Percentiles rank a stretch among this genome's conserved stretches.
Evolutionary conservation across 495 filamentous ascomycete genomes (phyloP).

Genomic region (Daldinia concentrica): DNA sequence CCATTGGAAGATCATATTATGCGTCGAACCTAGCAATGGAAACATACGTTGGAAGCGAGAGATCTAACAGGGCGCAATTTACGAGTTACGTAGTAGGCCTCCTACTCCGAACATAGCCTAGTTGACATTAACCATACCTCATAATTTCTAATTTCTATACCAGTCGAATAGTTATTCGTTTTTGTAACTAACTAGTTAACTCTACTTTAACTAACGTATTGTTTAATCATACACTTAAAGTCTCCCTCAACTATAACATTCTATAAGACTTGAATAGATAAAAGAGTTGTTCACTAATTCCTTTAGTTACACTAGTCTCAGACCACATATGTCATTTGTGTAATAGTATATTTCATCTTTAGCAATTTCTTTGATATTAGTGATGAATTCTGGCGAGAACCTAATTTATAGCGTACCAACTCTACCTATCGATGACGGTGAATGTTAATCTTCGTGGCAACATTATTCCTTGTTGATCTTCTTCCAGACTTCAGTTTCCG

Average conservation of each 20-base stretch:
- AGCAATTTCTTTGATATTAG: conserved; percentile 3
- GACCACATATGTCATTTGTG: not conserved
- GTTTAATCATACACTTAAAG: not conserved
- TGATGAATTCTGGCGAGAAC: conserved; percentile 9
- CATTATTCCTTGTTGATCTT: conserved; percentile 64
- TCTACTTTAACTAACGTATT: not conserved
- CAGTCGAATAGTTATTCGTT: not conserved
- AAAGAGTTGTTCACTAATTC: not conserved
- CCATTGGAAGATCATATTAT: conserved; percentile 40
- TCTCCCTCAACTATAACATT: conserved; percentile 3
- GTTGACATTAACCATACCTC: not conserved
- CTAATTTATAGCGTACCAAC: conserved; percentile 8
- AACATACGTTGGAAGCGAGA: conserved; percentile 25
- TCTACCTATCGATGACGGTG: not conserved
- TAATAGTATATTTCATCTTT: not conserved
- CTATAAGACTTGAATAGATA: not conserved
- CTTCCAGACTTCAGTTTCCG: conserved; percentile 77
- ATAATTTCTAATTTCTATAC: not conserved
- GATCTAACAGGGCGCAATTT: conserved; percentile 4
- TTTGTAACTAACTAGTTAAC: too few relatives aligned
- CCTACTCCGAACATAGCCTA: not conserved
- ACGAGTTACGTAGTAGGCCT: not conserved
- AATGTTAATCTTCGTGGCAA: conserved; percentile 1
- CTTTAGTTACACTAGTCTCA: not conserved
- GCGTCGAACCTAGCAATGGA: conserved; percentile 25